Conservation (phyloP, 371 early-diverging fungal species). For the Lichtheimia ramosa region DNA sequence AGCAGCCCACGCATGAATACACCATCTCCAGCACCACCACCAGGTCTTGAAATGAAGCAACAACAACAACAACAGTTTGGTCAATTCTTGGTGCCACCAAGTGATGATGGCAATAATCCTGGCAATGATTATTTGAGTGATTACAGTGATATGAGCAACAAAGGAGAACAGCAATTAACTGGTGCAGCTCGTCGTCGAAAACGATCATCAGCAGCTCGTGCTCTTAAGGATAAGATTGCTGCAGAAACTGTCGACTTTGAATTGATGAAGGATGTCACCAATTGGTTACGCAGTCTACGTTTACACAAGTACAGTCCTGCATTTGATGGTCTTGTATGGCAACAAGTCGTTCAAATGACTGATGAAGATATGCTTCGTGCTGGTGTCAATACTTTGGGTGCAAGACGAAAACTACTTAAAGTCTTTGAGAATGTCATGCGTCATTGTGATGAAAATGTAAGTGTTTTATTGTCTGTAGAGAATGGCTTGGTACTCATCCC, state of each 20-base stretch:
- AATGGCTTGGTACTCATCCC: no score
- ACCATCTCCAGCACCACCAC: constrained; percentile 4
- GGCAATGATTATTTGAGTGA: constrained; percentile 53
- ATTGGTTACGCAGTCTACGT: constrained; percentile 88
- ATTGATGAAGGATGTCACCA: constrained; percentile 84
- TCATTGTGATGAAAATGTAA: constrained; percentile 47
- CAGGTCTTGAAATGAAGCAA: constrained; percentile 1
- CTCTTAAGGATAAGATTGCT: constrained; percentile 77
- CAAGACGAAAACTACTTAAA: constrained; percentile 92
- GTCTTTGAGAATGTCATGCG: constrained; percentile 88
- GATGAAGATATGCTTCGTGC: constrained; percentile 82
- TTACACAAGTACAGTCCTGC: constrained; percentile 93
- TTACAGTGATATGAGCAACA: constrained; percentile 50
- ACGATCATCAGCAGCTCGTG: constrained; percentile 49
- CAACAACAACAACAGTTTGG: constrained; percentile 13
- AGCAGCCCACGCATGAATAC: not conserved
- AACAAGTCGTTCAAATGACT: constrained; percentile 79
- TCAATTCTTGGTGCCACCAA: constrained; percentile 28
- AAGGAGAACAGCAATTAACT: constrained; percentile 34
- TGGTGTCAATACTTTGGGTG: constrained; percentile 93
- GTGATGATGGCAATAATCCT: constrained; percentile 34
- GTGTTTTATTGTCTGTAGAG: not conserved
- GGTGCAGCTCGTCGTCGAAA: constrained; percentile 48
- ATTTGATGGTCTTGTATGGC: constrained; percentile 87
- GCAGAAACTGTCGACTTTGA: constrained; percentile 81